Evolutionary conservation across 768 basidiomycete species (phyloP), one percentile per base, ranked within the genome.

Genomic region (Pleurotus eryngii): DNA sequence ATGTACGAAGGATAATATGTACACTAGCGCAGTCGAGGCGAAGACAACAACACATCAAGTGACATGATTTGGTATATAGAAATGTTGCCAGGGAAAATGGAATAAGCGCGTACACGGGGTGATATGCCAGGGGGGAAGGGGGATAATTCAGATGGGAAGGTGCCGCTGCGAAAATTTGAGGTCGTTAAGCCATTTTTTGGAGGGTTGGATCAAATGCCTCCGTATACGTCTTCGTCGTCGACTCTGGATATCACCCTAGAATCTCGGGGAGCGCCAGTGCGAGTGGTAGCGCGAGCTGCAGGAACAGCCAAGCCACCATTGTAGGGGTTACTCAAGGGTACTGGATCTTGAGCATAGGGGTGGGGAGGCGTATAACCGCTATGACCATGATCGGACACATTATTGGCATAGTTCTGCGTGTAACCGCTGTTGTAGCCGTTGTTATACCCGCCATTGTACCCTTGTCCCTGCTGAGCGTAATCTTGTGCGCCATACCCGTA

Each of bases 1-100:
- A 54, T 54, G 51, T 54, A 54, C 51, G 51, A 54, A 51, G 49
- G 49, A n/a, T 51, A 38, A 35, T 37, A 54, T 54, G 51, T 48
- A 48, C 46, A 48, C 24, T 37, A 42, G 5, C 30, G 20, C 37
- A 17, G 38, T 17, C 20, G 49, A 51, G 51, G 42, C 51, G 38
- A 20, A 42, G 30, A 54, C 51, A 18, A 54, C 51, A 37, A 54
- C 51, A 51, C 17, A 54, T 54, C n/a, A 20, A 35, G 18, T 38
- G 35, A 38, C 17, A 54, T 38, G n/a, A 20, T 54, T 54, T 54
- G 51, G 51, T 54, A 54, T 54, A 54, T 37, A 39, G 30, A 39
- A 24, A 54, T 54, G 15, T 35, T 54, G 35, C 51, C 35, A 22
- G 49, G 6, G 30, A 3, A 35, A 35, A 37, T 54, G 42, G 37